A percentile compares a stretch with the other conserved stretches of the same genome.
These are phyloP conservation scores for Podospora australis DNA, from an alignment of 495 filamentous ascomycete species.

Conservation along the genomic window DNA sequence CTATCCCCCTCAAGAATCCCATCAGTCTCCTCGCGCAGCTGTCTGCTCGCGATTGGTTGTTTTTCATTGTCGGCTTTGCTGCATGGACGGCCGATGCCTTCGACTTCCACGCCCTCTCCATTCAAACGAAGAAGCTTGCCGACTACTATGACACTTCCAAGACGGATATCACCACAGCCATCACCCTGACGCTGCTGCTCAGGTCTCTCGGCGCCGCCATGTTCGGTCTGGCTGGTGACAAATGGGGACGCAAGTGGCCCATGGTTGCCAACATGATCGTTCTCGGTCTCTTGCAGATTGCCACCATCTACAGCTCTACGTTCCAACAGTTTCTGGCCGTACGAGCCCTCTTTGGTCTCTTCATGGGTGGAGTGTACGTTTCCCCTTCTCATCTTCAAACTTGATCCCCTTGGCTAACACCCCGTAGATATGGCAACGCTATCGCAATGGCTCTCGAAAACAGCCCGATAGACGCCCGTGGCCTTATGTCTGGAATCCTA, in stretches of 20 bases:
- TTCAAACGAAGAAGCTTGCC: conserved; percentile 62
- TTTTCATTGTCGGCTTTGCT: conserved; percentile 56
- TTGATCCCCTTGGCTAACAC: neutral
- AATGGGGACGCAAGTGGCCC: conserved; percentile 74
- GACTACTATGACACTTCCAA: conserved; percentile 57
- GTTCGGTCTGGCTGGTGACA: conserved; percentile 68
- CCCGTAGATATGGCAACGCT: conserved; percentile 64
- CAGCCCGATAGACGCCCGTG: conserved; percentile 61
- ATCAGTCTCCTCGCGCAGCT: conserved; percentile 54
- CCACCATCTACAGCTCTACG: conserved; percentile 61
- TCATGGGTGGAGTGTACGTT: conserved; percentile 67
- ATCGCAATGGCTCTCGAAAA: conserved; percentile 76
- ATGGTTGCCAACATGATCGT: conserved; percentile 68
- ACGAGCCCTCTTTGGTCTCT: conserved; percentile 64
- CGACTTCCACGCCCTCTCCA: conserved; percentile 71
- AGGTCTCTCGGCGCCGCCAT: conserved; percentile 62
- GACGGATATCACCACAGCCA: conserved; percentile 64
- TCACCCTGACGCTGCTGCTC: conserved; percentile 66
- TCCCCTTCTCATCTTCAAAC: neutral
- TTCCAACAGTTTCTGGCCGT: conserved; percentile 67
- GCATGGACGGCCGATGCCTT: conserved; percentile 68
- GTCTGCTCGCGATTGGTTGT: conserved; percentile 51
- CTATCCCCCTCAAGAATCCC: conserved; percentile 54
- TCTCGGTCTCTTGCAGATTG: conserved; percentile 58
- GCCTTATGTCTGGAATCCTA: conserved; percentile 70